phyloP scores from a whole-genome alignment of 345 rosid genomes.

The Aquilaria malaccensis region DNA sequence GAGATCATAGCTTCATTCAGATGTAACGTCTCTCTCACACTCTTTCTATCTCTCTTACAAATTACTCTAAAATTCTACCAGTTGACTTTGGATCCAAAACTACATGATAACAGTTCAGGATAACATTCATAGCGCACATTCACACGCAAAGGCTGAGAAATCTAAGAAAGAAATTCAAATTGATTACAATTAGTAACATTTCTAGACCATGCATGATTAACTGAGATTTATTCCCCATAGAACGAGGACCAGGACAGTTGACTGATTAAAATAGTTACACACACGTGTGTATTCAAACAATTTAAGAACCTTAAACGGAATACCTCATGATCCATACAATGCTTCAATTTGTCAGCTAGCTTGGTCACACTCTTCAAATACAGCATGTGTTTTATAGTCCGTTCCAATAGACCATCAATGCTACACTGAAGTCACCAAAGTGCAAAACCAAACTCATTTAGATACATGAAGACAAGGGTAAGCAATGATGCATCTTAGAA shows the following conservation, averaged over 20 bases:
- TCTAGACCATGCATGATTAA: not conserved
- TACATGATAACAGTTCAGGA: too few relatives aligned
- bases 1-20: too few relatives aligned
- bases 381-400: slow-evolving; percentile 52
- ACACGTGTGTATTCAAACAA: not conserved
- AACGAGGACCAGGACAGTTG: not conserved
- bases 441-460: not conserved
- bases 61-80: not conserved
- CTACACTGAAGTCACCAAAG: slow-evolving; percentile 45
- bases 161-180: too few relatives aligned
- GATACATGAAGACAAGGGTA: not conserved
- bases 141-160: too few relatives aligned
- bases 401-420: slow-evolving; percentile 59
- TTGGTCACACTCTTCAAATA: slow-evolving; percentile 40
- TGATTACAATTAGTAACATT: too few relatives aligned
- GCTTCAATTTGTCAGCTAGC: slow-evolving; percentile 47
- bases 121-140: too few relatives aligned
- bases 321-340: slow-evolving; percentile 46
- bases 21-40: not conserved
- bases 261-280: not conserved
- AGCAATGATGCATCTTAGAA: not conserved
- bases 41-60: not conserved
- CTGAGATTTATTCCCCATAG: not conserved
- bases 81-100: too few relatives aligned
- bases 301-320: not conserved